These are phyloP conservation scores for Soucietia sequanensis DNA, from an alignment of 805 yeast species.

Conservation along the genomic window DNA sequence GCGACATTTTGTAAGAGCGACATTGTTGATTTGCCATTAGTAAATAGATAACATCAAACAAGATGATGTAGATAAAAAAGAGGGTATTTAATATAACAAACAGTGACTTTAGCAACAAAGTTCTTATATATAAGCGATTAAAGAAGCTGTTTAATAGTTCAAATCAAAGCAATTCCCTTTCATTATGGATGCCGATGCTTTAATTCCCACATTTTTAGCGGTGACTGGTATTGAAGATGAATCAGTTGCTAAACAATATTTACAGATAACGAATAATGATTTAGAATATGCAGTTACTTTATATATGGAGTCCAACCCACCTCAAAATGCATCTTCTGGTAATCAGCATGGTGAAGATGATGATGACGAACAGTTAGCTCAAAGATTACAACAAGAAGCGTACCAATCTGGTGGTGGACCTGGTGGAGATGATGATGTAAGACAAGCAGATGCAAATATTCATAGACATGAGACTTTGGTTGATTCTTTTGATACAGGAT, in stretches of 20 bases:
- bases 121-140: too few species aligned
- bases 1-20: too few species aligned
- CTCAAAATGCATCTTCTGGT: constrained; percentile 6
- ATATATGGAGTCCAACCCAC: constrained; percentile 59
- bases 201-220: constrained; percentile 73
- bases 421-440: constrained; percentile 27
- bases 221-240: constrained; percentile 75
- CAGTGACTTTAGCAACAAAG: too few species aligned
- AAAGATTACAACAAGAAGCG: constrained; percentile 61
- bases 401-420: too few species aligned
- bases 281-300: constrained; percentile 82
- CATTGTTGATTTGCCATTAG: too few species aligned
- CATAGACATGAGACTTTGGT: constrained; percentile 76
- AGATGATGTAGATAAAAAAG: too few species aligned
- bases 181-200: constrained; percentile 32
- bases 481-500: constrained; percentile 30
- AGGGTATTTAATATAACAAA: too few species aligned
- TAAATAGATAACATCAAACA: too few species aligned
- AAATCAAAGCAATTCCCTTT: background rate
- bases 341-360: constrained; percentile 30
- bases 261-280: constrained; percentile 75
- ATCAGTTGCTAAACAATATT: constrained; percentile 66
- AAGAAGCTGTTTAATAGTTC: too few species aligned
- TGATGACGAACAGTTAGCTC: constrained; percentile 58
- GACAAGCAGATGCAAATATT: constrained; percentile 72